Evolutionary conservation across 371 early-diverging fungal genomes (phyloP).

Genomic region (Mucor plumbeus): DNA sequence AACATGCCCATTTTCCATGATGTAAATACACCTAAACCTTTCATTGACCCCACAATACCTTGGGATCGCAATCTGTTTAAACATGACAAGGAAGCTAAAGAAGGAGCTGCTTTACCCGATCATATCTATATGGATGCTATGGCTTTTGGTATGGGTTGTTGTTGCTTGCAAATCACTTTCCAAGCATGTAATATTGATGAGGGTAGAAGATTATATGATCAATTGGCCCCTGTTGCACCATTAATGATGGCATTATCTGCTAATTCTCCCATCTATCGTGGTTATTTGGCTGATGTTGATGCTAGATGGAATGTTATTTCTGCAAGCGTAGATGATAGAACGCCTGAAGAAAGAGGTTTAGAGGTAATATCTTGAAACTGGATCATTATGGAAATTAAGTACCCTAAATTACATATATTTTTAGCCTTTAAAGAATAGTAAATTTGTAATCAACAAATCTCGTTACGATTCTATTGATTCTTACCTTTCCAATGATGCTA

Average conservation of each 20-base stretch:
- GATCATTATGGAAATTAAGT: too few species aligned
- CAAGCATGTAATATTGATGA: constrained; percentile 97
- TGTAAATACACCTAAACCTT: constrained; percentile 87
- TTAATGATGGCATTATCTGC: constrained; percentile 97
- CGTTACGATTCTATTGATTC: constrained; percentile 96
- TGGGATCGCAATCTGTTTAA: constrained; percentile 62
- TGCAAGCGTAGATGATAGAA: constrained; percentile 95
- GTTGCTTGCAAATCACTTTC: constrained; percentile 98
- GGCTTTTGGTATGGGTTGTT: constrained; percentile 99
- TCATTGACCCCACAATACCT: constrained; percentile 87
- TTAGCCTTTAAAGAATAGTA: constrained; percentile 72
- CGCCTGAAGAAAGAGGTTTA: constrained; percentile 90
- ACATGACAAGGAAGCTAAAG: constrained; percentile 68
- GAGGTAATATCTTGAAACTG: constrained; percentile 49
- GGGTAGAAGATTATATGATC: constrained; percentile 95
- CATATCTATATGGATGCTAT: constrained; percentile 99
- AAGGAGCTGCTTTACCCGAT: constrained; percentile 83
- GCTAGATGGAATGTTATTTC: constrained; percentile 98
- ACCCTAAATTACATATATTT: too few species aligned
- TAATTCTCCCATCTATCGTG: constrained; percentile 94
- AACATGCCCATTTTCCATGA: constrained; percentile 87
- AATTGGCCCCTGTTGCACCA: constrained; percentile 92
- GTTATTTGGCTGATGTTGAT: constrained; percentile 96
- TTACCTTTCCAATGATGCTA: constrained; percentile 84
- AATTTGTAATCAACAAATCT: constrained; percentile 91